phyloP scores from a whole-genome alignment of 208 protist species.

The Naegleria fowleri region DNA sequence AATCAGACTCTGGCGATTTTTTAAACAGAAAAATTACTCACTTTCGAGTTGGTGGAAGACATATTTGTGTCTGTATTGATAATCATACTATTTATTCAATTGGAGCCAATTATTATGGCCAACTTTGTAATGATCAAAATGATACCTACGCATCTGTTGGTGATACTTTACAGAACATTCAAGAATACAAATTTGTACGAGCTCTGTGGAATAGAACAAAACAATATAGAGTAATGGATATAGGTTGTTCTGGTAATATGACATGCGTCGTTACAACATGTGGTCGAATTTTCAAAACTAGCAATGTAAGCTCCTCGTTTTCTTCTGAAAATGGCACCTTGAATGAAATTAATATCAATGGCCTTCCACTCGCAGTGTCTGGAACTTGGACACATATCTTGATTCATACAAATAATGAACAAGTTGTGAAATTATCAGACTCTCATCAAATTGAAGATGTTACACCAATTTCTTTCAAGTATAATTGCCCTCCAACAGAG shows the following conservation, averaged over 20 bases:
- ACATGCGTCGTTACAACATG: background rate
- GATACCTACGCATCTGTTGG: background rate
- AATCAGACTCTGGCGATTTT: background rate
- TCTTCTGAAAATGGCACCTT: background rate
- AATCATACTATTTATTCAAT: background rate
- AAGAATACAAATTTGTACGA: background rate
- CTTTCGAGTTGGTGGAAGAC: background rate
- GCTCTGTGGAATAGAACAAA: background rate
- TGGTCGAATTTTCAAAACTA: background rate
- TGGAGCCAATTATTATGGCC: background rate
- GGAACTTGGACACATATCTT: background rate
- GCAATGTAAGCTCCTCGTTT: background rate
- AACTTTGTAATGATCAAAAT: background rate
- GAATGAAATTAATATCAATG: background rate
- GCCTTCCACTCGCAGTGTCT: background rate
- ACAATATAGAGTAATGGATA: background rate
- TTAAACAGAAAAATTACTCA: background rate
- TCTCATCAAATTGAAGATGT: background rate
- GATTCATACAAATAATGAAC: background rate
- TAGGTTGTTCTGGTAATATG: background rate
- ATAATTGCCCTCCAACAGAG: background rate
- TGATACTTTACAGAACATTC: background rate
- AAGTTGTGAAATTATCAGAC: background rate
- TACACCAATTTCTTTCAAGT: background rate
- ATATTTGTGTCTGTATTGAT: background rate